Evolutionary conservation across 331 rosid species (phyloP), one percentile per base, ranked within the genome.

Genomic region (Acacia concinna): DNA sequence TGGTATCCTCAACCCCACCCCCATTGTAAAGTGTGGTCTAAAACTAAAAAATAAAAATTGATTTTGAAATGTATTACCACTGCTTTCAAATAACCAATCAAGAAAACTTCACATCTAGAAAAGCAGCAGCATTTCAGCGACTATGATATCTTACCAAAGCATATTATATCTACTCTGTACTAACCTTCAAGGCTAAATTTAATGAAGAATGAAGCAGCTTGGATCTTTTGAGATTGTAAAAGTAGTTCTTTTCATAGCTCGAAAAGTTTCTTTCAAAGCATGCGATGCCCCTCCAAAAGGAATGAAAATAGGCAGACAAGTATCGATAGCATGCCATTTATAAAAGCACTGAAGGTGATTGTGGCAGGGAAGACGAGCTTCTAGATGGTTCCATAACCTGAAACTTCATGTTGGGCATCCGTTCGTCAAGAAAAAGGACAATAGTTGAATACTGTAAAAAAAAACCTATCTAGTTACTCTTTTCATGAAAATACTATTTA

Each of bases 311-410:
- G 31, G 84, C 83, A 44, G 74, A 65, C 1, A 83, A 44, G 67
- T 34, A 65, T 6, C 76, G 86, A 80, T 43, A 85, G 71, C 71
- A 82, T 15, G 92, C 91, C 95, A 88, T 90, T 81, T 78, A 44
- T 81, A 38, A 68, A 60, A 65, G 79, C 82, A 70, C 52, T 77
- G 68, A 70, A 65, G 74, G 30, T 17, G 67, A 41, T n/a, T 8
- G 46, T 14, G 41, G 54, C 67, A 57, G 9, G 28, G 12, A 76
- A 70, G 30, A 41, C 11, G 44, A 8, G 60, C 71, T 31, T 73
- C 37, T 32, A 72, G 69, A 64, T 43, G 41, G 27, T 49, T 62
- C 74, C 76, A 51, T 73, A 38, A 64, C 74, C 79, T 72, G 74
- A 64, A 59, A 63, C 14, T 30, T 38, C 21, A 79, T 27, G 21